Percentiles rank a stretch among this genome's conserved stretches.
Evolutionary conservation across 192 early-diverging fungal genomes (phyloP).

Genomic region (Spinellus fusiger): DNA sequence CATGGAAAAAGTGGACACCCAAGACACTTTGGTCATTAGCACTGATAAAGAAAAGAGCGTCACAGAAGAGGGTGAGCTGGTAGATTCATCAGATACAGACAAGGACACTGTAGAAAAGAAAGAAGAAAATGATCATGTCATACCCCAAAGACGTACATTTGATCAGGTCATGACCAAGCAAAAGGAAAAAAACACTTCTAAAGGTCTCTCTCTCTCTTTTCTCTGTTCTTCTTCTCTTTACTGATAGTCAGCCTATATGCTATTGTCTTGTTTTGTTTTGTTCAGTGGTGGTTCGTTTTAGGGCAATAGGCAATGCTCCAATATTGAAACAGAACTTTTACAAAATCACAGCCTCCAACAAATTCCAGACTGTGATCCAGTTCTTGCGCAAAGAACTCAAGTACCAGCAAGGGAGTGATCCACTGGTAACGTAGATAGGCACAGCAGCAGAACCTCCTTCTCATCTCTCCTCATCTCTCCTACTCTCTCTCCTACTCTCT

Average conservation of each 20-base stretch:
- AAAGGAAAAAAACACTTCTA: constrained; percentile 40
- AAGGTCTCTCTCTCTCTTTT: constrained; percentile 29
- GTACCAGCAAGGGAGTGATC: constrained; percentile 62
- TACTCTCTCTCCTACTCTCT: background rate
- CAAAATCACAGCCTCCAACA: constrained; percentile 78
- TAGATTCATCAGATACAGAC: too few relatives aligned
- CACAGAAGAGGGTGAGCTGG: too few relatives aligned
- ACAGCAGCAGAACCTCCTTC: too few relatives aligned
- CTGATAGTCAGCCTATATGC: background rate
- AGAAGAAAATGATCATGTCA: background rate
- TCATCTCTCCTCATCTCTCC: background rate
- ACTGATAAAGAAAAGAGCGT: too few relatives aligned
- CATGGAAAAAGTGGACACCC: too few relatives aligned
- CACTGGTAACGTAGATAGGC: constrained; percentile 58
- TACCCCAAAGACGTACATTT: background rate
- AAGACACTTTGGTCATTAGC: too few relatives aligned
- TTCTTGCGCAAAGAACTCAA: constrained; percentile 81
- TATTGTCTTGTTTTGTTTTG: background rate
- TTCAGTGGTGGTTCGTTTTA: constrained; percentile 79
- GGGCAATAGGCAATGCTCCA: constrained; percentile 82
- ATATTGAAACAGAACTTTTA: constrained; percentile 84
- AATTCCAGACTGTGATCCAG: constrained; percentile 78
- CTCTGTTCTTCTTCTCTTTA: constrained; percentile 1
- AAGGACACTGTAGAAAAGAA: too few relatives aligned
- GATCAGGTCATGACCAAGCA: constrained; percentile 25